Conservation (phyloP, 2,329 filamentous ascomycete genomes). For the Alternaria gansuensis region DNA sequence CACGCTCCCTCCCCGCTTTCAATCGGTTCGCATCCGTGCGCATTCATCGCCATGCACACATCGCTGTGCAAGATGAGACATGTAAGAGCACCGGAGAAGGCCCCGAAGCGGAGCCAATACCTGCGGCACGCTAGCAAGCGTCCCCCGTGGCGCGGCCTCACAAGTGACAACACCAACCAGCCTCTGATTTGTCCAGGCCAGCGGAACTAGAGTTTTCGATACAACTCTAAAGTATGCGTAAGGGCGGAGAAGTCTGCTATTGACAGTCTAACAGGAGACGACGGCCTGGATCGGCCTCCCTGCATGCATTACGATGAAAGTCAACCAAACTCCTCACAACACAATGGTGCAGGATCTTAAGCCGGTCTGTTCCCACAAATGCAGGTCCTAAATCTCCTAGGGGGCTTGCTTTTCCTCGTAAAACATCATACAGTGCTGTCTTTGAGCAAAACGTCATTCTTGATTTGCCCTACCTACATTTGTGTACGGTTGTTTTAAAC, state of each 20-base stretch:
- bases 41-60: not conserved
- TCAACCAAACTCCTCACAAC: not conserved
- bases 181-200: constrained; percentile 1
- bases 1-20: constrained; percentile 3
- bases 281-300: not conserved
- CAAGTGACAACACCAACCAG: not conserved
- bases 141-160: constrained; percentile 1
- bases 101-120: not conserved
- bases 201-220: constrained; percentile 4
- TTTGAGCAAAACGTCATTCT: constrained; percentile 6
- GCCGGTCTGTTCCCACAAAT: not conserved
- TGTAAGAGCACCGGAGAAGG: not conserved
- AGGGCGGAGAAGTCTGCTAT: constrained; percentile 3
- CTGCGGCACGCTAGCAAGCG: not conserved
- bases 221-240: not conserved
- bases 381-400: not conserved
- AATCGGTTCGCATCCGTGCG: constrained; percentile 11
- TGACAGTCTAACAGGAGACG: constrained; percentile 1
- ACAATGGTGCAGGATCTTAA: not conserved
- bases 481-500: constrained; percentile 23
- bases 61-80: not conserved
- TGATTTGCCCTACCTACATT: constrained; percentile 21
- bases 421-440: not conserved
- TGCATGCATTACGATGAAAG: constrained; percentile 7
- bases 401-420: constrained; percentile 10